phyloP scores from a whole-genome alignment of 768 basidiomycete species.

The Chiua virens region DNA sequence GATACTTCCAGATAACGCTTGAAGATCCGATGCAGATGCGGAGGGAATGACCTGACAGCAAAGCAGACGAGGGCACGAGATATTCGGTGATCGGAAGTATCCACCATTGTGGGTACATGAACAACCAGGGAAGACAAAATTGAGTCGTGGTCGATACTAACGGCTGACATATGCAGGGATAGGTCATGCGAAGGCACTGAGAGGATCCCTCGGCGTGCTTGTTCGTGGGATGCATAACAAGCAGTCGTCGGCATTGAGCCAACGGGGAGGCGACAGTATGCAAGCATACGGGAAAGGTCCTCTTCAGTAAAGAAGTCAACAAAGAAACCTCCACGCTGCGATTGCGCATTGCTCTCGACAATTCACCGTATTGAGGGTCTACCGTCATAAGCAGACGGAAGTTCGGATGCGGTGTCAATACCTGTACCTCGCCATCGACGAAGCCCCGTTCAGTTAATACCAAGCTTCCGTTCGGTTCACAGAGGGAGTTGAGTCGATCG shows the following conservation, averaged over 20 bases:
- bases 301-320: constrained; percentile 37
- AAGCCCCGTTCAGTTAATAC: constrained; percentile 90
- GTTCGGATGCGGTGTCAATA: constrained; percentile 77
- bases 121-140: constrained; percentile 43
- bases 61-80: constrained; percentile 29
- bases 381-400: constrained; percentile 95
- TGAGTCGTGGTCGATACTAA: constrained; percentile 50
- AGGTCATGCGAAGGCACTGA: background rate
- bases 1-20: constrained; percentile 22
- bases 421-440: constrained; percentile 70
- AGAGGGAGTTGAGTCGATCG: constrained; percentile 94
- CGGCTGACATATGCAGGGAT: constrained; percentile 33
- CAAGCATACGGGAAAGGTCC: constrained; percentile 46
- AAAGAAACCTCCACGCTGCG: constrained; percentile 86
- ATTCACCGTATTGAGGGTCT: constrained; percentile 87
- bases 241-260: constrained; percentile 3
- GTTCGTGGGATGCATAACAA: constrained; percentile 20
- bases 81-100: constrained; percentile 1
- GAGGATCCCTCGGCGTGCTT: constrained; percentile 25
- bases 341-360: constrained; percentile 98
- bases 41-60: constrained; percentile 21
- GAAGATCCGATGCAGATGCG: constrained; percentile 13
- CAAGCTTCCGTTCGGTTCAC: constrained; percentile 80
- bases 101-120: constrained; percentile 37
- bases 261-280: constrained; percentile 52